phyloP scores from a whole-genome alignment of 768 basidiomycete genomes.

The Tricholoma terreum region DNA sequence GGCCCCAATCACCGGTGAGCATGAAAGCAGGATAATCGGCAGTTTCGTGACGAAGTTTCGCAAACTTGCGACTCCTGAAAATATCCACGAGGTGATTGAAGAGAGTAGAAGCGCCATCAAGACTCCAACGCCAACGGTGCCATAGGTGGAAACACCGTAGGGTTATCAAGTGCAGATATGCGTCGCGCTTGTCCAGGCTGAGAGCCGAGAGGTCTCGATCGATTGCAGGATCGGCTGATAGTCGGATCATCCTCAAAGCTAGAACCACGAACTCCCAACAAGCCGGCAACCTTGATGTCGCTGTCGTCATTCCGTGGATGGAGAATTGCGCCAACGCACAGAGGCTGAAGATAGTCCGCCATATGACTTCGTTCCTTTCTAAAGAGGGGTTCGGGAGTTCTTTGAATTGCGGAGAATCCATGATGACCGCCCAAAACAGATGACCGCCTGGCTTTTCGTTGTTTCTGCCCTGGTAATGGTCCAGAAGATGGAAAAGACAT shows the following conservation, averaged over 20 bases:
- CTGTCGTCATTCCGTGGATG: conserved; percentile 36
- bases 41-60: conserved; percentile 60
- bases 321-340: conserved; percentile 82
- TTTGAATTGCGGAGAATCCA: conserved; percentile 27
- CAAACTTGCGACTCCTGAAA: conserved; percentile 74
- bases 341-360: conserved; percentile 66
- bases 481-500: conserved; percentile 59
- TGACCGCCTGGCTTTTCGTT: conserved; percentile 19
- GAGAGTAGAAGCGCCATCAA: conserved; percentile 52
- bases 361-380: conserved; percentile 62
- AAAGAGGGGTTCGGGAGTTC: conserved; percentile 30
- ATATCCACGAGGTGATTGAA: conserved; percentile 66
- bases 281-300: conserved; percentile 38
- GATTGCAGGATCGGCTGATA: conserved; percentile 44
- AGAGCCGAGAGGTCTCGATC: conserved; percentile 37
- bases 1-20: conserved; percentile 46
- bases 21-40: conserved; percentile 75
- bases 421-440: conserved; percentile 47
- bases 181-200: conserved; percentile 55
- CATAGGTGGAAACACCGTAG: conserved; percentile 73
- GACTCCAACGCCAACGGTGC: conserved; percentile 74
- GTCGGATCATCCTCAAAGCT: conserved; percentile 57
- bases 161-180: conserved; percentile 67
- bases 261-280: conserved; percentile 64
- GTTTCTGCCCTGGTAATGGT: conserved; percentile 17